phyloP scores from a whole-genome alignment of 441 rosid species.

The Populus hybrid region DNA sequence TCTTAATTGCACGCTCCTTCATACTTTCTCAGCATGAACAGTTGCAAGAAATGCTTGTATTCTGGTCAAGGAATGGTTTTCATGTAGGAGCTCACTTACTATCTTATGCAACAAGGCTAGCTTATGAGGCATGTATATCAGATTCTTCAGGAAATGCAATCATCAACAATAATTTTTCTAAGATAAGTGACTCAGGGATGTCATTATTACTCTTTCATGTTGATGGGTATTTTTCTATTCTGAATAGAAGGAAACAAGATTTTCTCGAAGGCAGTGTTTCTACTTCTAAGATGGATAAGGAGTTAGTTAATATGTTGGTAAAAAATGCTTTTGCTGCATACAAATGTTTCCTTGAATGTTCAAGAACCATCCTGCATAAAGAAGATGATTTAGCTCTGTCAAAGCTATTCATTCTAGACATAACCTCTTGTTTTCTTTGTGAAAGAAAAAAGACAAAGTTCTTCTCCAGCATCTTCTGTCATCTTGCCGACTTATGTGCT shows the following conservation, averaged over 20 bases:
- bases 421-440: conserved; percentile 34
- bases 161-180: conserved; percentile 8
- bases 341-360: conserved; percentile 31
- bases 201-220: conserved; percentile 35
- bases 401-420: conserved; percentile 30
- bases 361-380: conserved; percentile 14
- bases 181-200: conserved; percentile 18
- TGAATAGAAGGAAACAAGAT: conserved; percentile 18
- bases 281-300: conserved; percentile 25
- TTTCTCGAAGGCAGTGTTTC: conserved; percentile 14
- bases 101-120: conserved; percentile 39
- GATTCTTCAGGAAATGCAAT: conserved; percentile 25
- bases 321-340: conserved; percentile 40
- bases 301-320: conserved; percentile 30
- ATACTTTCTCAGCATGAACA: conserved; percentile 32
- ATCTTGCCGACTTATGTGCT: conserved; percentile 39
- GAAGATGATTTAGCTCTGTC: conserved; percentile 27
- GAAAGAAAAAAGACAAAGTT: conserved; percentile 27
- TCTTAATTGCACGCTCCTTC: conserved; percentile 33
- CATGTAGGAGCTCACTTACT: conserved; percentile 43
- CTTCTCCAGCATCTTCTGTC: conserved; percentile 25
- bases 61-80: conserved; percentile 38
- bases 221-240: conserved; percentile 37
- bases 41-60: conserved; percentile 34
- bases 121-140: conserved; percentile 34